Base-by-base conservation (phyloP, 805 yeast genomes). In the Barnettozyma siamensis region DNA sequence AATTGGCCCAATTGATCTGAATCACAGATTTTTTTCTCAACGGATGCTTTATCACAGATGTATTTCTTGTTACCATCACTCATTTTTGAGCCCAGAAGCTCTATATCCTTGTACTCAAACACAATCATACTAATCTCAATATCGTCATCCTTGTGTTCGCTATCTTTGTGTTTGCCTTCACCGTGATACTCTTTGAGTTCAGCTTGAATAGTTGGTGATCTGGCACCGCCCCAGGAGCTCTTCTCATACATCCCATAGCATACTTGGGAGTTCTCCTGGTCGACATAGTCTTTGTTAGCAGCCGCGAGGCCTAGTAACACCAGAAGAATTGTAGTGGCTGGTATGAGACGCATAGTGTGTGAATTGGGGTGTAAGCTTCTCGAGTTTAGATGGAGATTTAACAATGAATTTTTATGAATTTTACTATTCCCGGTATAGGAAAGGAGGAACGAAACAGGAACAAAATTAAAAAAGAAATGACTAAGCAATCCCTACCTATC, bases 241-340 rank as follows among this genome's bases (percentile, higher is more conserved):
- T 80, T 80, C 42, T 89, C 75, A 64, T 91, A 91, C 80, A 91
- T 83, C 28, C 99, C 99, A 5, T 88, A 73, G 60, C 99, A 91
- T 20, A 77, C 76, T 54, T 86, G 93, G 15, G 80, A 69, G 37
- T 74, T 64, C 10, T 54, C 62, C 13, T 73, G 60, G 35, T 73
- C 72, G 48, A 87, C 69, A 20, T 57, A 56, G 24, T 73, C 82
- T 55, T 65, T 62, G 48, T 67, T 67, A 19, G 68, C 71, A n/a
- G 43, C 26, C 2, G 21, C 40, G 11, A 34, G 21, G 7, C 37
- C 31, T 10, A 36, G n/a, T 4, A 32, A 21, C 20, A 29, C 37
- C 23, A 34, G 33, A 28, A 40, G 28, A 1, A 37, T 32, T 5
- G 36, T 29, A 5, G 37, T 18, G n/a, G 38, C 8, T 17, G 24